Evolutionary conservation across 805 yeast genomes (phyloP).

Genomic region (Yarrowia sp.): DNA sequence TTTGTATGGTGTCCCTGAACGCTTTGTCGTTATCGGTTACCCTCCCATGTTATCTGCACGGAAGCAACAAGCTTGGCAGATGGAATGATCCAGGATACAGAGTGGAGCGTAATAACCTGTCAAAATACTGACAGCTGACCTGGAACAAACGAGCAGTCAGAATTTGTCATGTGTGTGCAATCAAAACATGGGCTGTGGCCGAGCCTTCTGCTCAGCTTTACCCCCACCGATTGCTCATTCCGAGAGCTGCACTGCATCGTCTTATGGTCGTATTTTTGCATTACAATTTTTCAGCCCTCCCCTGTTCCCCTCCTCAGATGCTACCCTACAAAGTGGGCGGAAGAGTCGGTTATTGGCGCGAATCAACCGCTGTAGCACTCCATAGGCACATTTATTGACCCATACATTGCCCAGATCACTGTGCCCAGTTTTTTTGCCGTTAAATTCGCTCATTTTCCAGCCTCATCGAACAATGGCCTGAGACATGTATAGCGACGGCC

Average conservation of each 20-base stretch:
- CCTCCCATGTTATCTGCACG: not conserved
- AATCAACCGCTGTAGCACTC: not conserved
- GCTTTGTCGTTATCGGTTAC: too few species aligned
- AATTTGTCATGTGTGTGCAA: not conserved
- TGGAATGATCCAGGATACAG: conserved; percentile 8
- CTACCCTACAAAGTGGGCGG: not conserved
- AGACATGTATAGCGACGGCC: not conserved
- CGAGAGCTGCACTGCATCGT: too few species aligned
- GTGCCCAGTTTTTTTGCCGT: not conserved
- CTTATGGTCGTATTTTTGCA: conserved; percentile 18
- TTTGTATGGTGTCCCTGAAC: too few species aligned
- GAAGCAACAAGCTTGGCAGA: conserved; percentile 14
- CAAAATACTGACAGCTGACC: not conserved
- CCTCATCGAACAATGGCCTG: conserved; percentile 7
- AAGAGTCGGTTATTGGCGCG: too few species aligned
- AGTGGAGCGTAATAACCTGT: not conserved
- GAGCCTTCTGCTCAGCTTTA: too few species aligned
- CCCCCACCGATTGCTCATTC: too few species aligned
- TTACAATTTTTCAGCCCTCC: conserved; percentile 13
- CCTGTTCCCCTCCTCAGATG: conserved; percentile 7
- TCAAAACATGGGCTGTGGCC: too few species aligned
- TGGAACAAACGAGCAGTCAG: not conserved
- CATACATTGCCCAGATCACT: too few species aligned
- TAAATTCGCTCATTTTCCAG: too few species aligned
- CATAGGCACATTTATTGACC: not conserved